Evolutionary conservation across 805 yeast genomes (phyloP).

Genomic region (Torulaspora maleeae): DNA sequence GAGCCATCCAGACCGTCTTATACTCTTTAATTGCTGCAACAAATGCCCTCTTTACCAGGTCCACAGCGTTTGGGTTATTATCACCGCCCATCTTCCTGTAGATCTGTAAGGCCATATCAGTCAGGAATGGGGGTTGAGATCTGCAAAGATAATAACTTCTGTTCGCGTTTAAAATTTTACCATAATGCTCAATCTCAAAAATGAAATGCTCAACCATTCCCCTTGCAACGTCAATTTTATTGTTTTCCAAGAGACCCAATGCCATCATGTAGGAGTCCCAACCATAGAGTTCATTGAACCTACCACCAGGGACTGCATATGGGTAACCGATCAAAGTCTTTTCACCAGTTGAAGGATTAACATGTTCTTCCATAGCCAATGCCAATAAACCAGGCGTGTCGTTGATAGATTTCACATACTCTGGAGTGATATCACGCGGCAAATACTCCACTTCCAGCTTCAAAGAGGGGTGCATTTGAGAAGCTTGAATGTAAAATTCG

Average conservation of each 20-base stretch:
- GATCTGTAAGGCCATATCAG: constrained; percentile 81
- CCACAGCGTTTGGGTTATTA: constrained; percentile 46
- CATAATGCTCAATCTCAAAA: constrained; percentile 84
- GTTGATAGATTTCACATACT: constrained; percentile 70
- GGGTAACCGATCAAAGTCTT: constrained; percentile 61
- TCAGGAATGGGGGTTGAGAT: constrained; percentile 94
- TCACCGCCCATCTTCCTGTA: constrained; percentile 54
- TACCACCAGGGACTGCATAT: constrained; percentile 94
- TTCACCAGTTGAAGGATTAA: constrained; percentile 50
- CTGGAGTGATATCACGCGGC: constrained; percentile 71
- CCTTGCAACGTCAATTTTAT: constrained; percentile 62
- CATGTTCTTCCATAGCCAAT: constrained; percentile 57
- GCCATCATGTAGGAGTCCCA: constrained; percentile 97
- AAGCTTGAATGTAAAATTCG: constrained; percentile 56
- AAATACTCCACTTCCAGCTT: constrained; percentile 69
- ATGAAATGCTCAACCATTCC: constrained; percentile 92
- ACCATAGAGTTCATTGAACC: constrained; percentile 94
- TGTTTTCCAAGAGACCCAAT: constrained; percentile 69
- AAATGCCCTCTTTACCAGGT: constrained; percentile 60
- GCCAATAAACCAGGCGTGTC: constrained; percentile 82
- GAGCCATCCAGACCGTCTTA: constrained; percentile 66
- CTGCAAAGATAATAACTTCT: constrained; percentile 85
- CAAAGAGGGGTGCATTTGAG: constrained; percentile 50
- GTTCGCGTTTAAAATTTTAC: constrained; percentile 90
- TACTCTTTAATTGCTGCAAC: constrained; percentile 85